Evolutionary conservation across 495 filamentous ascomycete species (phyloP), one percentile per base, ranked within the genome.

Genomic region (Astrothelium macrocarpum): DNA sequence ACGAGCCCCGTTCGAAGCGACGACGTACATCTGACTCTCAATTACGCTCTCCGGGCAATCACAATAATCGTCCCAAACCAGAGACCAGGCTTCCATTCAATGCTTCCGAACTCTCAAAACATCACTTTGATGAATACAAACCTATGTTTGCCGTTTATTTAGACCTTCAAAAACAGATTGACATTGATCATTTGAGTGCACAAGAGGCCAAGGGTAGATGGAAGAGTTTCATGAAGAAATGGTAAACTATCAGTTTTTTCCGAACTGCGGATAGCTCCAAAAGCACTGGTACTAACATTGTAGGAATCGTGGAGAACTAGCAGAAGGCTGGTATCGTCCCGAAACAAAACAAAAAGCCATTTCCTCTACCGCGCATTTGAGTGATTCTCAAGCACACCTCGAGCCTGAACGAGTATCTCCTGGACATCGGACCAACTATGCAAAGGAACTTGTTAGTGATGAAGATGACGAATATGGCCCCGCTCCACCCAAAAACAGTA

Each of bases 311-410:
- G 90, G 89, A 76, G 91, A 95, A 79, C 79, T 98, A 62, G 88
- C 90, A 1, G 87, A 91, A 73, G 91, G 91, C 28, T 98, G 94
- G 93, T 98, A 98, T 73, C 89, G 91, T 67, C 87, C 91, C 14
- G 63, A 62, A 23, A 75, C 67, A 59, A 73, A 71, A 65, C 53
- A 62, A 45, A 74, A 61, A 49, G 69, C 69, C 25, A 49, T 67
- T 18, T 59, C 32, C 23, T 25, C 67, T 28, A 46, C 5, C 23
- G 26, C 56, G 20, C 20, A 32, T 61, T 53, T 34, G 60, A 53
- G 65, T 64, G 5, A 32, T 65, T 20, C 42, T 45, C 29, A 31
- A 32, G 26, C 53, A 16, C 46, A 46, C 34, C 39, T 45, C 1
- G 46, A 32, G 1, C 67, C 62, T n/a, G 36, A 23, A 1, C 70